Conservation (phyloP, 2,329 filamentous ascomycete species). For the Decorospora gaudefroyi region DNA sequence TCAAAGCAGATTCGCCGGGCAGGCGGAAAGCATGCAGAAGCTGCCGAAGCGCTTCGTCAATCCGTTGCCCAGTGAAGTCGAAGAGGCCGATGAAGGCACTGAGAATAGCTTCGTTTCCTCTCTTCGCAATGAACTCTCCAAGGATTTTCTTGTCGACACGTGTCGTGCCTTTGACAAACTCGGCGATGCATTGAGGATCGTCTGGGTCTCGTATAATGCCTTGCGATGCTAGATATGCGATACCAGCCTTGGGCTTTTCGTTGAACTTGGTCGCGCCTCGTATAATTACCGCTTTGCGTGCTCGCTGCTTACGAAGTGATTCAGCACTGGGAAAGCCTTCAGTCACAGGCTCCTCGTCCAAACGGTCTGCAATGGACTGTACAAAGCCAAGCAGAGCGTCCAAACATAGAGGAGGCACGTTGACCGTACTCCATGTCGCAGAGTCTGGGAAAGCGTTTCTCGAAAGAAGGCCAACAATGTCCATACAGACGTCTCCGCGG, state of each 20-base stretch:
- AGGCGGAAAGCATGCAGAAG: constrained; percentile 92
- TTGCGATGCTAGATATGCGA: constrained; percentile 82
- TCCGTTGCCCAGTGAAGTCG: constrained; percentile 81
- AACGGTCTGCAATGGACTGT: constrained; percentile 85
- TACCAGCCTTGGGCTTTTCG: constrained; percentile 85
- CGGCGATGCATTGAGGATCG: constrained; percentile 77
- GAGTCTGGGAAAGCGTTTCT: constrained; percentile 96
- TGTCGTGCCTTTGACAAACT: constrained; percentile 84
- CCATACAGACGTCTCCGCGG: constrained; percentile 87
- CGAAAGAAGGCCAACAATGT: constrained; percentile 89
- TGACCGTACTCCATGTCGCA: constrained; percentile 98
- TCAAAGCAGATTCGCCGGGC: constrained; percentile 89
- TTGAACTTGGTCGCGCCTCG: constrained; percentile 91
- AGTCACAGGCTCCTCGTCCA: constrained; percentile 69
- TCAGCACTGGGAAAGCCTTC: constrained; percentile 70
- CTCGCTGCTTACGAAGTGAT: constrained; percentile 70
- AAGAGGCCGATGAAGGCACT: constrained; percentile 85
- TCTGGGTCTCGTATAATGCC: constrained; percentile 79
- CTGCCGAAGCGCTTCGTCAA: constrained; percentile 85
- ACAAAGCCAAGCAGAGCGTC: constrained; percentile 90
- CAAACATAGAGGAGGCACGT: constrained; percentile 90
- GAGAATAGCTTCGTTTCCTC: constrained; percentile 81
- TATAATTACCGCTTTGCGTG: constrained; percentile 85
- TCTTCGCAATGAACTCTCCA: constrained; percentile 92
- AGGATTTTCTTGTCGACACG: constrained; percentile 87